Base-by-base conservation (phyloP, 192 early-diverging fungal species). In the Umbelopsis isabellina region DNA sequence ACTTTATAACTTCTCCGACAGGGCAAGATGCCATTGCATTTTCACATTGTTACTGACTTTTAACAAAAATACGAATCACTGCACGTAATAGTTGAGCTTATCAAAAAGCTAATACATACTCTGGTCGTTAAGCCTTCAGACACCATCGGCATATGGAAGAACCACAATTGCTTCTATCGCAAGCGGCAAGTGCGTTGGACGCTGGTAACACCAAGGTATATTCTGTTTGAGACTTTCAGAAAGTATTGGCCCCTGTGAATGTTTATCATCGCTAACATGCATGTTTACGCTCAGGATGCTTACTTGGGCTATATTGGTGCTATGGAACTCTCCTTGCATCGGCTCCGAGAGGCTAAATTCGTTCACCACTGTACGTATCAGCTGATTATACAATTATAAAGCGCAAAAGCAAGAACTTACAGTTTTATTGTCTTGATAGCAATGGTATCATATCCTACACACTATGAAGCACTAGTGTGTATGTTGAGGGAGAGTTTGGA, bases 271-370 rank as follows among this genome's bases (percentile, higher is more conserved):
- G 10, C 37, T 41, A 41, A 41, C 6, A 41, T 41, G 37, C 37
- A 41, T 41, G 6, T 10, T 2, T 41, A 41, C 37, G 10, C 10
- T 41, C 37, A 85, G 83, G 83, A 85, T 77, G 83, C 83, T 61
- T 85, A 85, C 72, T 80, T 82, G 53, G 73, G 65, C 44, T 82
- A 80, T 67, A 67, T 85, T 35, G 78, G 75, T 66, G 80, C 78
- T 44, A 78, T 82, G 23, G 79, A 82, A 33, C 69, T 75, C 6
- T 74, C 81, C 20, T 69, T 79, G 13, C 73, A 78, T 27, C 79
- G 82, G 23, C 74, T 85, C 13, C 73, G 77, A 64, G 80, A 72
- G 30, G 81, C 82, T 69, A 85, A 82, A 72, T 85, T 85, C 65
- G 77, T 85, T 58, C 77, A 82, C 75, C 80, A 85, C 70, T 76